Conservation (phyloP, 768 basidiomycete species). For the Phaeotremella skinneri region DNA sequence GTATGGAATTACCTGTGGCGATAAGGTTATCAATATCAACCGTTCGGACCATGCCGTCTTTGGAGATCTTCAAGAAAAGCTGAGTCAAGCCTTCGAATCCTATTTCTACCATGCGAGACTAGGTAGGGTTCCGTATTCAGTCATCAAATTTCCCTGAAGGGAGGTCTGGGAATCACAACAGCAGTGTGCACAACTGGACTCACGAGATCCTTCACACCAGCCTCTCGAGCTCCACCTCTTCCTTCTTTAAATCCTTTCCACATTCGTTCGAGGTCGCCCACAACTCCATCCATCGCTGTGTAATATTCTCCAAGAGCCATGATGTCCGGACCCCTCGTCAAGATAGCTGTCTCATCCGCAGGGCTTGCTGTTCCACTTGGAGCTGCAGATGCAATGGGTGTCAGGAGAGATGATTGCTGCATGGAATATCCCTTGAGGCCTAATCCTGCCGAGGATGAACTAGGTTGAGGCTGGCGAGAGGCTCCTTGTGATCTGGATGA, state of each 20-base stretch:
- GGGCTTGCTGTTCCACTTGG: conserved; percentile 25
- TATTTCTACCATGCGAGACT: conserved; percentile 44
- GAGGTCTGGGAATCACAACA: neutral
- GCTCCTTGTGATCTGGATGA: neutral
- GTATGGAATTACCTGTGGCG: conserved; percentile 30
- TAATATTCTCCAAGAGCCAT: conserved; percentile 46
- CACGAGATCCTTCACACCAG: conserved; percentile 44
- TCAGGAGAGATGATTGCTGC: conserved; percentile 10
- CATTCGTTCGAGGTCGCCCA: conserved; percentile 46
- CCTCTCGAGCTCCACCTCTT: conserved; percentile 41
- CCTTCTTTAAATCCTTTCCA: conserved; percentile 39
- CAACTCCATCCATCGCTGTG: conserved; percentile 38
- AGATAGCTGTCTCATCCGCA: conserved; percentile 44
- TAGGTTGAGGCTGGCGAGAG: neutral
- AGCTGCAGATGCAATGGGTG: conserved; percentile 26
- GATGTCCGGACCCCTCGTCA: conserved; percentile 45
- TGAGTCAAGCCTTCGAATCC: conserved; percentile 40
- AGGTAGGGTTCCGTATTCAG: neutral
- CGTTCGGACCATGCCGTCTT: conserved; percentile 30
- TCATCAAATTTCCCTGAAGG: too few species aligned
- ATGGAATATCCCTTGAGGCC: conserved; percentile 29
- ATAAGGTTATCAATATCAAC: conserved; percentile 35
- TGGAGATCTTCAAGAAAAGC: conserved; percentile 40
- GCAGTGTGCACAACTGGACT: conserved; percentile 5
- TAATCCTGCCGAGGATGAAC: neutral